These are phyloP conservation scores for Dipodascus albidus DNA, from an alignment of 805 yeast genomes.

Conservation along the genomic window DNA sequence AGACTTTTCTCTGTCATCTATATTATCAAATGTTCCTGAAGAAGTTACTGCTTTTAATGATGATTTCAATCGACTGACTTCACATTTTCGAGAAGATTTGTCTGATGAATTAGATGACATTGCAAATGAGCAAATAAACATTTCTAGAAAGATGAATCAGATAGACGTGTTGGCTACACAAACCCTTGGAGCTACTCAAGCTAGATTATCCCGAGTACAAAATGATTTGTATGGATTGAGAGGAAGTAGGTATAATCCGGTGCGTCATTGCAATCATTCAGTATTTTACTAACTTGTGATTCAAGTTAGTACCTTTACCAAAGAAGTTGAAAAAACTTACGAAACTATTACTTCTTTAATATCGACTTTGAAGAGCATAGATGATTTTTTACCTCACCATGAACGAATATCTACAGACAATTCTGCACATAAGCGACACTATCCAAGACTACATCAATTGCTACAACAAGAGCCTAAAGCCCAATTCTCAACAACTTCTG, in stretches of 20 bases:
- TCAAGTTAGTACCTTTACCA: conserved; percentile 5
- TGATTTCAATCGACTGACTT: conserved; percentile 5
- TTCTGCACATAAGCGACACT: conserved; percentile 33
- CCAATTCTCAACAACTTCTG: conserved; percentile 12
- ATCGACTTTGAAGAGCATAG: conserved; percentile 19
- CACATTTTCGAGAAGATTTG: conserved; percentile 12
- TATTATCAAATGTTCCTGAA: conserved; percentile 5
- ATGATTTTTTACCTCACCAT: conserved; percentile 26
- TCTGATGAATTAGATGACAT: conserved; percentile 12
- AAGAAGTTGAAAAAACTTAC: conserved; percentile 8
- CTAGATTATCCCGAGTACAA: conserved; percentile 3
- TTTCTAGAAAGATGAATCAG: conserved; percentile 10
- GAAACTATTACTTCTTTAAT: conserved; percentile 9
- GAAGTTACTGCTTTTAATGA: conserved; percentile 7
- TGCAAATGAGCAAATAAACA: conserved; percentile 8
- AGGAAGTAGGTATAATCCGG: conserved; percentile 3
- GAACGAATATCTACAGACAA: conserved; percentile 28
- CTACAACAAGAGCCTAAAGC: conserved; percentile 6
- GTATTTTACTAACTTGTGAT: background rate
- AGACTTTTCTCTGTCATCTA: conserved; percentile 10
- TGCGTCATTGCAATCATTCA: background rate
- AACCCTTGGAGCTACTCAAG: conserved; percentile 8
- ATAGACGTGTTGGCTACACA: conserved; percentile 11
- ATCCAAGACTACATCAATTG: conserved; percentile 29
- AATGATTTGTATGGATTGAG: conserved; percentile 3